Evolutionary conservation across 192 early-diverging fungal species (phyloP).

Genomic region (Geranomyces michiganensis): DNA sequence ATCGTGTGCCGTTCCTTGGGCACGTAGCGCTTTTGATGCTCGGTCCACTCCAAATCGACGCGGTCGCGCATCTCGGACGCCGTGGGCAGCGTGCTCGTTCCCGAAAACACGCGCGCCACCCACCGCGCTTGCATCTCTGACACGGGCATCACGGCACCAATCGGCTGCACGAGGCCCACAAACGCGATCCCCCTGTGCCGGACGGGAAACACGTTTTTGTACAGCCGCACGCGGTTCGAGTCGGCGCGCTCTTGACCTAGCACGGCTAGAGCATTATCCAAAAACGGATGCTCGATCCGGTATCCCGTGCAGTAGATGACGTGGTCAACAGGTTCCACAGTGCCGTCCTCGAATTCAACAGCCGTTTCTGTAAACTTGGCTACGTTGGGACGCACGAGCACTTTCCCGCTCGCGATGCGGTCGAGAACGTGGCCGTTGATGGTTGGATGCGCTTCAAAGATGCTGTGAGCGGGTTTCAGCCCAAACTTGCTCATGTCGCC

Average conservation of each 20-base stretch:
- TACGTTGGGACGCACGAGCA: slow-evolving; percentile 55
- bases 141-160: slow-evolving; percentile 59
- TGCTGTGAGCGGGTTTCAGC: slow-evolving; percentile 43
- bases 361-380: slow-evolving; percentile 22
- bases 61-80: slow-evolving; percentile 50
- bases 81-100: slow-evolving; percentile 43
- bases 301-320: slow-evolving; percentile 71
- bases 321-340: slow-evolving; percentile 54
- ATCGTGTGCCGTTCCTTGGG: slow-evolving; percentile 56
- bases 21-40: slow-evolving; percentile 27
- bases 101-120: slow-evolving; percentile 48
- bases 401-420: slow-evolving; percentile 56
- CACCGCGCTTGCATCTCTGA: slow-evolving; percentile 60
- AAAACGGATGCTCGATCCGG: slow-evolving; percentile 51
- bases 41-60: slow-evolving; percentile 32
- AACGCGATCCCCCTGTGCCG: slow-evolving; percentile 59
- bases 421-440: slow-evolving; percentile 54
- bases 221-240: slow-evolving; percentile 54
- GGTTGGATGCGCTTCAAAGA: slow-evolving; percentile 49
- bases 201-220: slow-evolving; percentile 61
- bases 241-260: slow-evolving; percentile 41
- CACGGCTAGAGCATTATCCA: slow-evolving; percentile 47
- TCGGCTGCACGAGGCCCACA: slow-evolving; percentile 57
- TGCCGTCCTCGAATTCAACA: slow-evolving; percentile 63
- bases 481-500: slow-evolving; percentile 39